phyloP scores from a whole-genome alignment of 2,329 filamentous ascomycete genomes.

The Colletotrichum karsti region DNA sequence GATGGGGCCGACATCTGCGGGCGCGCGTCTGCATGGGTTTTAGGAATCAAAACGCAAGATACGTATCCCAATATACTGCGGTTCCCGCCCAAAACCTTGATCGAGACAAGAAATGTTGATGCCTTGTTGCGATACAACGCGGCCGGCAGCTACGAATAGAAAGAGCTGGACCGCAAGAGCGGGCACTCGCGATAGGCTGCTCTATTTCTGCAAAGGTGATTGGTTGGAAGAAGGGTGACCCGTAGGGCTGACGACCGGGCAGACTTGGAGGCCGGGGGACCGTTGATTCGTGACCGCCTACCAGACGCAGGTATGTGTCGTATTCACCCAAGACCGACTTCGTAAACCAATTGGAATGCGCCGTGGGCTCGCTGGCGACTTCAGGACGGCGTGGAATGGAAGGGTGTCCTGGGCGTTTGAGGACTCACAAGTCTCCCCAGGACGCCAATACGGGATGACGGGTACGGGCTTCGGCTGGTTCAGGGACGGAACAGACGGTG shows the following conservation, averaged over 20 bases:
- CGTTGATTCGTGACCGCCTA: slow-evolving; percentile 12
- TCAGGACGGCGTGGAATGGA: background rate
- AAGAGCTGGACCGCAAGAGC: slow-evolving; percentile 7
- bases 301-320: slow-evolving; percentile 15
- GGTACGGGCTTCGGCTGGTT: background rate
- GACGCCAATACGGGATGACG: background rate
- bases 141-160: too few relatives aligned
- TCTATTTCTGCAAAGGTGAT: slow-evolving; percentile 21
- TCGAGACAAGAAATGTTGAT: slow-evolving; percentile 20
- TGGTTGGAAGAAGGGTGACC: background rate
- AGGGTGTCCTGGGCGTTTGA: background rate
- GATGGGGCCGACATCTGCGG: background rate
- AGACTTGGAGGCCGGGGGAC: slow-evolving; percentile 2
- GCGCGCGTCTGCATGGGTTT: background rate
- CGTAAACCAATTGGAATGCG: slow-evolving; percentile 5
- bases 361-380: background rate
- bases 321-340: background rate
- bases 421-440: background rate
- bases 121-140: slow-evolving; percentile 23
- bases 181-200: slow-evolving; percentile 29
- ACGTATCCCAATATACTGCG: background rate
- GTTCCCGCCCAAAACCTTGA: background rate
- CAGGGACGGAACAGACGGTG: background rate
- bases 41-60: background rate
- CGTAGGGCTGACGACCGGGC: slow-evolving; percentile 27